Conservation (phyloP, 306 rosid species). For the Acmispon strigosus region DNA sequence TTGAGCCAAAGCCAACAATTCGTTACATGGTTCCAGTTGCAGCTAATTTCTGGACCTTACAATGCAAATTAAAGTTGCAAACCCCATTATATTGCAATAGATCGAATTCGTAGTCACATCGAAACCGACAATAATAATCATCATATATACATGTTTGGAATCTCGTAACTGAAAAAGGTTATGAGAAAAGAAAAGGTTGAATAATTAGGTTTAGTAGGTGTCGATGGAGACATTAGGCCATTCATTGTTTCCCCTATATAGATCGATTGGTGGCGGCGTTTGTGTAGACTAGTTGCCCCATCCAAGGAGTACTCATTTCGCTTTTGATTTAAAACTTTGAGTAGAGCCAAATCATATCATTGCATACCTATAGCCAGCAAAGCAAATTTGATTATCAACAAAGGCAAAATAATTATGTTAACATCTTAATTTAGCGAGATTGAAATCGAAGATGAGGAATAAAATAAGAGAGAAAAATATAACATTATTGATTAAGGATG, state of each 20-base stretch:
- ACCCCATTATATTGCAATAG: neutral
- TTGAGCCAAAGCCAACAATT: neutral
- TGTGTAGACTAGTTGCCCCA: neutral
- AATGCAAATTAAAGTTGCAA: neutral
- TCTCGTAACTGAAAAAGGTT: constrained; percentile 14
- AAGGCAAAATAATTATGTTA: no score
- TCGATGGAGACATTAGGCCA: constrained; percentile 21
- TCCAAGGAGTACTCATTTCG: constrained; percentile 10
- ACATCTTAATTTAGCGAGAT: no score
- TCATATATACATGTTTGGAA: constrained; percentile 19
- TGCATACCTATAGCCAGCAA: constrained; percentile 18
- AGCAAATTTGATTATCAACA: neutral
- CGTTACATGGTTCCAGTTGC: neutral
- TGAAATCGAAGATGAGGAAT: no score
- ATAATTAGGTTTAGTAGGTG: constrained; percentile 29
- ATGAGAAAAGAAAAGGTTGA: neutral
- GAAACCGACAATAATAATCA: constrained; percentile 16
- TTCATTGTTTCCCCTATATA: constrained; percentile 6
- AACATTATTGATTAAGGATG: no score
- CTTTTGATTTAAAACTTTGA: neutral
- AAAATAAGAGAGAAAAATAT: no score
- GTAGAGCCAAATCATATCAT: neutral
- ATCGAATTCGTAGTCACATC: constrained; percentile 18
- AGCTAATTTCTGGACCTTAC: neutral
- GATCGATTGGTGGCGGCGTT: constrained; percentile 15